A percentile compares a stretch with the other conserved stretches of the same genome.
phyloP scores from a whole-genome alignment of 164 flowering plant genomes.

The Brasenia schreberi region DNA sequence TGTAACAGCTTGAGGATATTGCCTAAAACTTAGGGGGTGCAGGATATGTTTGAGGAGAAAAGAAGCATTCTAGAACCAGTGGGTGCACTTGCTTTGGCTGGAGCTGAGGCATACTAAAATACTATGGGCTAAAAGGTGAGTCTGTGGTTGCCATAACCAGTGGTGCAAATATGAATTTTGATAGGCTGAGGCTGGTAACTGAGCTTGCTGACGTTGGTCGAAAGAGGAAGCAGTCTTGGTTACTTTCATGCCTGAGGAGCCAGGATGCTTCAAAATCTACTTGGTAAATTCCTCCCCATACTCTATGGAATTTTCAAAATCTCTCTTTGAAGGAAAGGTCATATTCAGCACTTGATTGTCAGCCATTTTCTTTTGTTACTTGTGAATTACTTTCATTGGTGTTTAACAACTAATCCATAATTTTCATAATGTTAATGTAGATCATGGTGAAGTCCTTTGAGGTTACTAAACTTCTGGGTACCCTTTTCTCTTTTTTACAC shows the following conservation, averaged over 20 bases:
- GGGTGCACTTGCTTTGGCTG: too few species aligned
- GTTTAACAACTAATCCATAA: too few species aligned
- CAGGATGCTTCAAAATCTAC: conserved; percentile 58
- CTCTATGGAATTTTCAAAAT: conserved; percentile 2
- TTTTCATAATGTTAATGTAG: too few species aligned
- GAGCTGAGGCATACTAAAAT: too few species aligned
- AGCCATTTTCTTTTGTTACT: too few species aligned
- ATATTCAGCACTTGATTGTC: too few species aligned
- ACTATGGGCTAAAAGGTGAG: conserved; percentile 44
- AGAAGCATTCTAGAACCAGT: conserved; percentile 14
- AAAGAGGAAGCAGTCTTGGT: conserved; percentile 85
- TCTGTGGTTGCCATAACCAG: conserved; percentile 65
- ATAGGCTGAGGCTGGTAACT: conserved; percentile 80
- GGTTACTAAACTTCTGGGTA: too few species aligned
- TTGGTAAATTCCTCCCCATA: too few species aligned
- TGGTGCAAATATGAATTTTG: conserved; percentile 34
- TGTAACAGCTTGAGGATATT: background rate
- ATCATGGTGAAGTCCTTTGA: too few species aligned
- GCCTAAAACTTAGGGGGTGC: conserved; percentile 2
- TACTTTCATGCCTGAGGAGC: conserved; percentile 71
- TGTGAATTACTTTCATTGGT: too few species aligned
- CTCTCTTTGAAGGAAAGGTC: conserved; percentile 11
- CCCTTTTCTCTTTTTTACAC: too few species aligned
- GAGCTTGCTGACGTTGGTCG: conserved; percentile 98
- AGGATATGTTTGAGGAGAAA: conserved; percentile 99